Conservation (phyloP, 148 eudicot genomes). For the Suaeda aralocaspica region DNA sequence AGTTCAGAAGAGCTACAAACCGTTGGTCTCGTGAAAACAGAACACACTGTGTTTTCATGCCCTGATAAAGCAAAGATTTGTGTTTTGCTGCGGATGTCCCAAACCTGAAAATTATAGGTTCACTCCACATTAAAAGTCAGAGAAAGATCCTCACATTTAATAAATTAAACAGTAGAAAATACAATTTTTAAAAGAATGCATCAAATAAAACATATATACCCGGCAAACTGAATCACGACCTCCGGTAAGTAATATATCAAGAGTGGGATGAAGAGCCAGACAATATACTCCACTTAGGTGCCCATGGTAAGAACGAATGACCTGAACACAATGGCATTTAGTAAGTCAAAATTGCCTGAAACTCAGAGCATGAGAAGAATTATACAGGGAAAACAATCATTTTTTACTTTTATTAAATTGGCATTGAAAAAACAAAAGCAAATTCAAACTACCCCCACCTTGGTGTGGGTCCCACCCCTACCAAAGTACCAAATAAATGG, state of each 20-base stretch:
- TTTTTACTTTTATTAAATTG: no score
- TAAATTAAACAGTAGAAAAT: not conserved
- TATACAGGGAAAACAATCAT: not conserved
- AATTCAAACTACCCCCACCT: not conserved
- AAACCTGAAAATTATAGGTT: constrained; percentile 53
- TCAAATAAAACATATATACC: constrained; percentile 36
- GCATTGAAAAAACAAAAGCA: not conserved
- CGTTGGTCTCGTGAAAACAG: constrained; percentile 88
- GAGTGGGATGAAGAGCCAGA: constrained; percentile 95
- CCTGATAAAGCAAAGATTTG: constrained; percentile 87
- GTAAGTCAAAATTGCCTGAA: constrained; percentile 2
- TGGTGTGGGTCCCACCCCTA: not conserved
- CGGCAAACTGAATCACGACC: constrained; percentile 99
- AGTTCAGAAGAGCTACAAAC: constrained; percentile 34
- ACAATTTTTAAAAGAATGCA: not conserved
- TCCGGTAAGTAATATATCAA: constrained; percentile 86
- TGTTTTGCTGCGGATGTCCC: constrained; percentile 96
- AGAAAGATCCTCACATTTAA: not conserved
- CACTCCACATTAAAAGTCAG: not conserved
- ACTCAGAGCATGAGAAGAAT: not conserved
- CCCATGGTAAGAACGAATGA: constrained; percentile 94
- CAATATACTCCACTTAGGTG: constrained; percentile 98
- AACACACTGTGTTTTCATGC: constrained; percentile 96
- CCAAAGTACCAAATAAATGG: no score
- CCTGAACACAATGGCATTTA: constrained; percentile 36